A percentile compares a stretch with the other conserved stretches of the same genome.
phyloP scores from a whole-genome alignment of 306 rosid species.

The Clitoria ternatea region DNA sequence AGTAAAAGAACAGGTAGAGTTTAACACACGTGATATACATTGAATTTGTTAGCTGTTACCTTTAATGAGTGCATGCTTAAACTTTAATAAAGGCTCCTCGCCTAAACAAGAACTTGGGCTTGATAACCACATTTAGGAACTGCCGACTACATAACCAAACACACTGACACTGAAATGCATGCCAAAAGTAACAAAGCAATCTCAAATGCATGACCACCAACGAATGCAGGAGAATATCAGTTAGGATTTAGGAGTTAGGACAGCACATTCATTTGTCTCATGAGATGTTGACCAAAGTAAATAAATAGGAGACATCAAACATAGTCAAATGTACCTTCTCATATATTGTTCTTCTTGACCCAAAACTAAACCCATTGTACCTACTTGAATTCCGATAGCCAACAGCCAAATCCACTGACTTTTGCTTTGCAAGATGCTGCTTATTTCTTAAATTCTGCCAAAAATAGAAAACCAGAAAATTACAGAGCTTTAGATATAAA shows the following conservation, averaged over 20 bases:
- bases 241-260: constrained; percentile 1
- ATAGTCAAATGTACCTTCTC: constrained; percentile 38
- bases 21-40: background rate
- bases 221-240: background rate
- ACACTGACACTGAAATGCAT: background rate
- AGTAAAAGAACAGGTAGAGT: background rate
- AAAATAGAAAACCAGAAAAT: background rate
- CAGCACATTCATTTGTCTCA: constrained; percentile 10
- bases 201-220: background rate
- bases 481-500: background rate
- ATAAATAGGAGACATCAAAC: constrained; percentile 12
- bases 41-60: background rate
- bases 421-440: constrained; percentile 27
- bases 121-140: background rate
- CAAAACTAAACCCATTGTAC: constrained; percentile 24
- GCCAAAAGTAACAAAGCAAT: background rate
- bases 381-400: constrained; percentile 33
- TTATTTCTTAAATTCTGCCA: constrained; percentile 41
- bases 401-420: constrained; percentile 20
- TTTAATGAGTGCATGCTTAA: background rate
- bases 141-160: background rate
- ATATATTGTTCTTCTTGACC: constrained; percentile 26
- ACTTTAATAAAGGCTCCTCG: background rate
- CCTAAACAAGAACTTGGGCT: background rate
- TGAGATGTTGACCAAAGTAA: background rate